These are phyloP conservation scores for Blastobotrys terrestris DNA, from an alignment of 805 yeast genomes.

Conservation along the genomic window DNA sequence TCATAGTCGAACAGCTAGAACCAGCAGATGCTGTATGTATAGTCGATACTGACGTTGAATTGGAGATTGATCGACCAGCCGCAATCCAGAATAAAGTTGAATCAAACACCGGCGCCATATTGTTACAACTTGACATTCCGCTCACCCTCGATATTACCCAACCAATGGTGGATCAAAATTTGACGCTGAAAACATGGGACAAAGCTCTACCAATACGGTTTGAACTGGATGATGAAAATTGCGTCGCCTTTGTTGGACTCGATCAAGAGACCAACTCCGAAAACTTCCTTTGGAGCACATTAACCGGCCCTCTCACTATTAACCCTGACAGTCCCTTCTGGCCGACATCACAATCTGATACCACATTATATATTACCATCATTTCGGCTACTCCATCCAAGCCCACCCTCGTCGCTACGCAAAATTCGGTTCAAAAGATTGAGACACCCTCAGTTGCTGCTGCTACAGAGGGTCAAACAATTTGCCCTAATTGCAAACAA, in stretches of 20 bases:
- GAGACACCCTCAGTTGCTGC: not conserved
- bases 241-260: not conserved
- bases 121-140: not conserved
- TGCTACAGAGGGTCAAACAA: not conserved
- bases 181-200: not conserved
- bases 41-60: constrained; percentile 49
- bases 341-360: not conserved
- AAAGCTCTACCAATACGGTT: not conserved
- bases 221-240: not conserved
- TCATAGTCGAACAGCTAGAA: constrained; percentile 36
- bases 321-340: not conserved
- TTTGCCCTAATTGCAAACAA: constrained; percentile 32
- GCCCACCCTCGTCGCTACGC: not conserved
- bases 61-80: constrained; percentile 25
- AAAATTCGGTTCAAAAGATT: not conserved
- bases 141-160: not conserved
- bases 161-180: not conserved
- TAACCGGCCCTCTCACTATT: not conserved
- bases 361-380: not conserved
- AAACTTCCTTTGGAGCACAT: not conserved
- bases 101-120: not conserved
- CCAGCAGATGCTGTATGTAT: constrained; percentile 42
- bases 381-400: not conserved
- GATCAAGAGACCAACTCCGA: not conserved
- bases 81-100: not conserved